phyloP scores from a whole-genome alignment of 257 asterid species.

The Oldenlandia corymbosa region DNA sequence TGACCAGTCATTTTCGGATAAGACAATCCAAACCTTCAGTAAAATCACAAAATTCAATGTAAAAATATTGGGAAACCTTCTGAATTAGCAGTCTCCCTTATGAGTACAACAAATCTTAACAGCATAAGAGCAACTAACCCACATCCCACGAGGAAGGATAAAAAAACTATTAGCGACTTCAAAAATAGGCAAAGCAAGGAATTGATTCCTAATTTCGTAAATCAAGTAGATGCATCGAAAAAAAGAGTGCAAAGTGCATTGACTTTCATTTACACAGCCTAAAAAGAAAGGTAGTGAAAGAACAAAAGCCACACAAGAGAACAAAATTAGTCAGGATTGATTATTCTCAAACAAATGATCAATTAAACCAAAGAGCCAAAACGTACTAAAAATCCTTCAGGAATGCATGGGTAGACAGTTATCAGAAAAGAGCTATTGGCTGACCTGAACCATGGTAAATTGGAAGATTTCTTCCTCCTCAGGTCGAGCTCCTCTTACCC shows the following conservation, averaged over 20 bases:
- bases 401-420: background rate
- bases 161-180: background rate
- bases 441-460: conserved; percentile 82
- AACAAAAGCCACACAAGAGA: background rate
- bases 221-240: background rate
- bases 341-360: background rate
- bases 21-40: background rate
- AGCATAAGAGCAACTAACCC: too few species aligned
- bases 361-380: background rate
- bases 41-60: background rate
- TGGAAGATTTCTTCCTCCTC: conserved; percentile 87
- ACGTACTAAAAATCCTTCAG: background rate
- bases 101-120: background rate
- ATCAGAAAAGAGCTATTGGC: conserved; percentile 15
- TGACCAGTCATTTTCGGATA: background rate
- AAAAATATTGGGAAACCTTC: background rate
- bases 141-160: background rate
- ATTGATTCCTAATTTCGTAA: background rate
- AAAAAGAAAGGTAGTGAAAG: background rate
- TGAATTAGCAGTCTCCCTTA: background rate
- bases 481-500: conserved; percentile 87
- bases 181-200: too few species aligned
- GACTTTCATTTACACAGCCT: background rate
- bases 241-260: background rate
- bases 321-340: too few species aligned